These are phyloP conservation scores for Schizosaccharomyces octosporus DNA, from an alignment of 805 yeast species.

Conservation along the genomic window DNA sequence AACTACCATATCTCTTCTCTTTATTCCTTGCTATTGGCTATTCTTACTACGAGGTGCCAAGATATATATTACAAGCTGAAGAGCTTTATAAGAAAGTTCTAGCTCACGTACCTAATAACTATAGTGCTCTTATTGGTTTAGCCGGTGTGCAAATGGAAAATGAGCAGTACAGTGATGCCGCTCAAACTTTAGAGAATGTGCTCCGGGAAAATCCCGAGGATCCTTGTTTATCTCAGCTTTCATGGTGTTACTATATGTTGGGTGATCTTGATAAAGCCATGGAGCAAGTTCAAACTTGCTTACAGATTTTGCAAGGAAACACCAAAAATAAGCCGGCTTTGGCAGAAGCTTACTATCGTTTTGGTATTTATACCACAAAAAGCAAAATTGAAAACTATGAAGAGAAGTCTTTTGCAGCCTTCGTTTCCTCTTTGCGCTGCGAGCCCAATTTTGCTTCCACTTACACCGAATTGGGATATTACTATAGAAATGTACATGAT, in stretches of 20 bases:
- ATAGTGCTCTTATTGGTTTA: conserved; percentile 54
- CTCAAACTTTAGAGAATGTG: conserved; percentile 25
- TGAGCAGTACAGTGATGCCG: conserved; percentile 32
- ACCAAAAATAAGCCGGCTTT: conserved; percentile 2
- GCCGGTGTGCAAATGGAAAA: conserved; percentile 53
- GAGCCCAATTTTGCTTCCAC: conserved; percentile 49
- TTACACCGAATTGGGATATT: conserved; percentile 53
- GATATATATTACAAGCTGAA: conserved; percentile 52
- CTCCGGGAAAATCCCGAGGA: conserved; percentile 25
- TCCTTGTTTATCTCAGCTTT: conserved; percentile 40
- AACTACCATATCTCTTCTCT: conserved; percentile 34
- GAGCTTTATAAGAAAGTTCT: conserved; percentile 44
- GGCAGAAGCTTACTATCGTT: background rate
- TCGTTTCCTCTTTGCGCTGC: conserved; percentile 34
- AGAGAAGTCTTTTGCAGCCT: conserved; percentile 28
- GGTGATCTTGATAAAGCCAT: conserved; percentile 30
- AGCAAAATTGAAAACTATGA: conserved; percentile 9
- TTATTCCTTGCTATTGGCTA: conserved; percentile 50
- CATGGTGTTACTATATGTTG: conserved; percentile 51
- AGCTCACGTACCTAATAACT: conserved; percentile 20
- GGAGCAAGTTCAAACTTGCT: conserved; percentile 21
- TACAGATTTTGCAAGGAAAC: conserved; percentile 14
- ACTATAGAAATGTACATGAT: conserved; percentile 40
- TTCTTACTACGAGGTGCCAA: conserved; percentile 75
- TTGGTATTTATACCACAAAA: background rate